Conservation (phyloP, 345 rosid species). For the Combretum micranthum region DNA sequence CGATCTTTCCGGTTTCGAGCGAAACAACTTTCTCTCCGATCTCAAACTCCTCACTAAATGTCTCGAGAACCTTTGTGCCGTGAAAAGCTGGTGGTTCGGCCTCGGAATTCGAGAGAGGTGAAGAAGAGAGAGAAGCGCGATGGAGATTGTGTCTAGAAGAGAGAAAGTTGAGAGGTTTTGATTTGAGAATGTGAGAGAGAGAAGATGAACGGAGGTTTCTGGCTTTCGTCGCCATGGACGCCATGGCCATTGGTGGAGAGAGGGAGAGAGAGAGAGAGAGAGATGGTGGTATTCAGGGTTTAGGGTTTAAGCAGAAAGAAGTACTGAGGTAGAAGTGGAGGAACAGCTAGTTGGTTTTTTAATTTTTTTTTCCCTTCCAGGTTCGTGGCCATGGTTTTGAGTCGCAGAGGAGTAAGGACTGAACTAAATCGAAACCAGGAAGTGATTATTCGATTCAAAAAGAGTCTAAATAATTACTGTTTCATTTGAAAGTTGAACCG, state of each 20-base stretch:
- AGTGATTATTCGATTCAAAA: too few relatives aligned
- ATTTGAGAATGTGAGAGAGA: conserved; percentile 44
- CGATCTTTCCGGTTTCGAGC: conserved; percentile 84
- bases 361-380: too few relatives aligned
- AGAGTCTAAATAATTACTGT: too few relatives aligned
- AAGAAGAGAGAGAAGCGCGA: conserved; percentile 28
- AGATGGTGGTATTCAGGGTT: conserved; percentile 2
- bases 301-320: conserved; percentile 30
- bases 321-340: conserved; percentile 13
- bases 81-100: conserved; percentile 24
- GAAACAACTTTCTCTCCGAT: conserved; percentile 62
- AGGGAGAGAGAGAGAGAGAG: not conserved
- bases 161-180: conserved; percentile 50
- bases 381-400: too few relatives aligned
- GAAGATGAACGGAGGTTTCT: conserved; percentile 30
- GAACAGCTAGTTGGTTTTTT: not conserved
- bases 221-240: conserved; percentile 47
- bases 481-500: too few relatives aligned
- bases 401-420: too few relatives aligned
- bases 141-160: conserved; percentile 50
- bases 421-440: too few relatives aligned
- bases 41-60: conserved; percentile 78
- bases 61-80: conserved; percentile 60
- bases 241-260: conserved; percentile 23
- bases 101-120: conserved; percentile 26